Evolutionary conservation across 2,329 filamentous ascomycete species (phyloP), one percentile per base, ranked within the genome.

Genomic region (Furcasterigmium sp.): DNA sequence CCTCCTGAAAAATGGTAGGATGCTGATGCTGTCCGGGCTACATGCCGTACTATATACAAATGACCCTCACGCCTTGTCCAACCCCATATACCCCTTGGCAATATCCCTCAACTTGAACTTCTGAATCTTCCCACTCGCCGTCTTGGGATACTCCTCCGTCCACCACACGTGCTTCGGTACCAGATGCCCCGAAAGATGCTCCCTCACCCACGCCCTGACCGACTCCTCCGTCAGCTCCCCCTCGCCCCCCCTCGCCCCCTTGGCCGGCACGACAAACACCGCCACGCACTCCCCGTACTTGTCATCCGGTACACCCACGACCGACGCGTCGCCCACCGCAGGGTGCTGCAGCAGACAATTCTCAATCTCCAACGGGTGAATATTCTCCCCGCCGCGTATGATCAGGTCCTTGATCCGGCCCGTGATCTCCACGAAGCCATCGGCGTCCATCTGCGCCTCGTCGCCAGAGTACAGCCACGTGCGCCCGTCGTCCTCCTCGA

Each of bases 371-470:
- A 95, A 72, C 0, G 93, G 93, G 61, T 95, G 88, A 44, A 96
- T 95, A 60, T 98, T 98, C 62, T 97, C 93, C 19, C 93, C 93
- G 21, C 87, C 91, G 20, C 89, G 80, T 59, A 97, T 97, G 54
- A 98, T 96, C 43, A 97, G 66, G 60, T 98, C 93, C 65, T 97
- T 97, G 58, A 95, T 91, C 14, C 91, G 76, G 3, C 91, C 89
- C 1, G 90, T 96, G 57, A 97, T 95, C 53, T 79, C 78, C 3
- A 96, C 79, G 59, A 90, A 97, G 3, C 91, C 93, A 21, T 90
- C 75, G 5, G 65, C 72, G 48, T 94, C 88, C 78, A 97, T 94
- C 41, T 72, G 68, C 2, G 90, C 93, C 69, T 97, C 91, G 57
- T 98, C 93, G 17, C 93, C 93, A 0, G 86, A 94, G 64, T 86